Evolutionary conservation across 345 rosid genomes (phyloP).

Genomic region (Gossypium thurberi): DNA sequence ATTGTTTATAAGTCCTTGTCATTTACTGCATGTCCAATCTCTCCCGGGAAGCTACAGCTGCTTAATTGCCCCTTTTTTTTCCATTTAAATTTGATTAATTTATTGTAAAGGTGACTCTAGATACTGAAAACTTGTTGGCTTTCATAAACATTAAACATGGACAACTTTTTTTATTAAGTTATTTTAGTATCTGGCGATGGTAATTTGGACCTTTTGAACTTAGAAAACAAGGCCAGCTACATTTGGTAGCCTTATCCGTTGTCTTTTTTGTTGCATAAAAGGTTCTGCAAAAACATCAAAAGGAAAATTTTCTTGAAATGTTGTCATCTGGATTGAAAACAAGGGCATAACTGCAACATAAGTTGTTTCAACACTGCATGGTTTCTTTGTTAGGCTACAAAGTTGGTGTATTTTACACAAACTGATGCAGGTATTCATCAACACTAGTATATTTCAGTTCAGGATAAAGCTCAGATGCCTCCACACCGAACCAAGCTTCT

Average conservation of each 20-base stretch:
- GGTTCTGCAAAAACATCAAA: background rate
- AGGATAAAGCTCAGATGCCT: slow-evolving; percentile 15
- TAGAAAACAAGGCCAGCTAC: background rate
- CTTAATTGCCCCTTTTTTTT: background rate
- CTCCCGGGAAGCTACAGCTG: background rate
- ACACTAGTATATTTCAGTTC: slow-evolving; percentile 12
- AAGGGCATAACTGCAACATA: background rate
- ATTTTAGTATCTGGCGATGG: background rate
- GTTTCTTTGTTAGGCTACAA: background rate
- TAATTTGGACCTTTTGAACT: background rate
- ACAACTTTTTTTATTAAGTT: too few species aligned
- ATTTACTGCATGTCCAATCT: background rate
- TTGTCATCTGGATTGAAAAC: background rate
- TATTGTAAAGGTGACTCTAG: background rate
- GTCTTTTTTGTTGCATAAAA: background rate
- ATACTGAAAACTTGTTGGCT: background rate
- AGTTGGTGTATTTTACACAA: background rate
- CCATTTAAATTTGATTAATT: background rate
- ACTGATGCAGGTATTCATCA: slow-evolving; percentile 10
- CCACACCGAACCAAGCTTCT: slow-evolving; percentile 1
- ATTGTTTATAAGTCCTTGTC: background rate
- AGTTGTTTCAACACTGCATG: background rate
- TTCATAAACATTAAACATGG: too few species aligned
- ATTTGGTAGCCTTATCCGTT: background rate
- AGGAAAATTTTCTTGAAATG: background rate